Conservation (phyloP, 345 rosid species). For the Lepidium sativum region DNA sequence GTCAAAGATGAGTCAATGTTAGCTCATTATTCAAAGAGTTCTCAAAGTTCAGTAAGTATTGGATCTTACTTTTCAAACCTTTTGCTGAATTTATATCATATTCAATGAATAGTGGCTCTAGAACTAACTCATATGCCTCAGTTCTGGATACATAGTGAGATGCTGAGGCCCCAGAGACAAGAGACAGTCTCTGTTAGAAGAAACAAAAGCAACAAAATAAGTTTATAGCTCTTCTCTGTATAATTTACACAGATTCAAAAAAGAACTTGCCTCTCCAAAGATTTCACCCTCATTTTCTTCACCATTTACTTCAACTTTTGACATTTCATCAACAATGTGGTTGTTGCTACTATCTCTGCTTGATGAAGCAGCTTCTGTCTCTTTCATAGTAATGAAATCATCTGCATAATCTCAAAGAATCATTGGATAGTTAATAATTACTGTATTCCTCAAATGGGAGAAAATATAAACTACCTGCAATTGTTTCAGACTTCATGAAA, state of each 20-base stretch:
- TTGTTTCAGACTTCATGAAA: neutral
- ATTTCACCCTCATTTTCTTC: conserved; percentile 19
- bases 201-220: neutral
- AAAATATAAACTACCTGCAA: conserved; percentile 5
- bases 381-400: conserved; percentile 25
- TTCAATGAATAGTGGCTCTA: conserved; percentile 50
- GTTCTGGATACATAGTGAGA: conserved; percentile 28
- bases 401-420: conserved; percentile 27
- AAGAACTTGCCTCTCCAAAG: conserved; percentile 32
- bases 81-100: conserved; percentile 52
- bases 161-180: conserved; percentile 39
- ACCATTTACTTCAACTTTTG: conserved; percentile 25
- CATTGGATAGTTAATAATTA: neutral
- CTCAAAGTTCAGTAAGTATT: conserved; percentile 48
- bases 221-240: neutral
- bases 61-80: conserved; percentile 40
- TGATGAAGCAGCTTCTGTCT: conserved; percentile 24
- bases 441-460: neutral
- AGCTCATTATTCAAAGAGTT: neutral
- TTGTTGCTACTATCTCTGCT: conserved; percentile 25
- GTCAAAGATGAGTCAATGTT: conserved; percentile 21
- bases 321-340: conserved; percentile 15
- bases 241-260: neutral
- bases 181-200: conserved; percentile 36
- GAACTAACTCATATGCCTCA: conserved; percentile 36